Base-by-base conservation (phyloP, 805 yeast genomes). In the Metschnikowia orientalis region DNA sequence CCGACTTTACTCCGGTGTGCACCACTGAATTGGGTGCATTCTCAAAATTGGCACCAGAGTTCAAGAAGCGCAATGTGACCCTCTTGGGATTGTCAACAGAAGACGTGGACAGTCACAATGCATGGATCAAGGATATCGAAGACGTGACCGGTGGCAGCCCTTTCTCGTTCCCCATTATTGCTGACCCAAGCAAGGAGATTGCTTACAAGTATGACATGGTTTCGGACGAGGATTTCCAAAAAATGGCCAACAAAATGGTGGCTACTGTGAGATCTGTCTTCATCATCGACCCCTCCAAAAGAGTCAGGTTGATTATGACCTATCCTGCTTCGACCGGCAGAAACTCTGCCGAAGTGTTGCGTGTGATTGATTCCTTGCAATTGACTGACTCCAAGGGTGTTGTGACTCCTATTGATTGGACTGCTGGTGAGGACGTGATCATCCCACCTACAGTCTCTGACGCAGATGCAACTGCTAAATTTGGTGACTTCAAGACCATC, bases 21-120 rank as follows among this genome's bases (percentile, higher is more conserved):
- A 81, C 87, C 43, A 81, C 88, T 32, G 88, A 81, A 57, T 66
- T 81, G 39, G 87, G 87, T 42, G 87, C 86, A 6, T 79, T 81
- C 51, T 80, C 86, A 44, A 73, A 75, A 52, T 63, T 81, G 52
- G 77, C 79, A 53, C 81, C 82, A 9, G 86, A 80, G 54, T 81
- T 81, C 52, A 67, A 66, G 47, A 71, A 73, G 55, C 69, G 86
- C 55, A 73, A 73, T 36, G 79, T 79, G 35, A 78, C 79, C 51
- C 65, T 81, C 52, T 71, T 81, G 52, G 87, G 86, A 23, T 63
- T 81, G 39, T 77, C 83, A 19, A 80, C 83, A 35, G 80, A 81
- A 56, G 74, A 67, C 22, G 64, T 75, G 18, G 74, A 70, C 22
- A 72, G 80, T 30, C 87, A 81, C 63, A 61, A 67, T 35, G 71